Evolutionary conservation across 306 rosid genomes (phyloP), one percentile per base, ranked within the genome.

Genomic region (Pueraria montana): DNA sequence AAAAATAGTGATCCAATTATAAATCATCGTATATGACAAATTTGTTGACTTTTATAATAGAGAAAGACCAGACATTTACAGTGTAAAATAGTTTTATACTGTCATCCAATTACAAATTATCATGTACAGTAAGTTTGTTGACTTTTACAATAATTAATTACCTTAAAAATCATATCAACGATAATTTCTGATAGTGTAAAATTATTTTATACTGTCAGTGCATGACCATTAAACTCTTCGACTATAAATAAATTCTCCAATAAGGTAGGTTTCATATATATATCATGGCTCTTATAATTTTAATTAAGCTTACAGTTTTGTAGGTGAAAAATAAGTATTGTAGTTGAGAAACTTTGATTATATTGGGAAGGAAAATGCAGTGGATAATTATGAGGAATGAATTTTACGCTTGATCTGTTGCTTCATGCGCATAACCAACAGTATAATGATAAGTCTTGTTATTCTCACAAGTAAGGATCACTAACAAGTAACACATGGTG

Each of bases 401-500:
- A 68, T 59, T 79, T 80, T 78, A 74, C 30, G 43, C 26, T 68
- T 43, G 78, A 71, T 82, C 12, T 78, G 85, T 66, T 63, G 83
- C 81, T 87, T 80, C 87, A 86, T 84, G 90, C 89, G 86, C 86
- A 80, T 69, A 84, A 84, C 61, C 50, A 82, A 87, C 90, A 89
- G 88, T 87, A 80, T 68, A 80, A 87, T 87, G 87, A 87, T 86
- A 89, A 82, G 86, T 56, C 14, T 84, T 45, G 69, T 18, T 69
- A 78, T 80, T 84, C 74, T 45, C 71, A 77, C 78, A 74, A 59
- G 63, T 36, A 50, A 75, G 77, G 72, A 75, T 74, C 83, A 82
- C 80, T 58, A 61, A 50, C n/a, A n/a, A n/a, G n/a, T n/a, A n/a
- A n/a, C n/a, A n/a, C 49, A 72, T 45, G 65, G 55, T 90, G 80